Conservation (phyloP, 148 eudicot genomes). For the Chenopodium quinoa region DNA sequence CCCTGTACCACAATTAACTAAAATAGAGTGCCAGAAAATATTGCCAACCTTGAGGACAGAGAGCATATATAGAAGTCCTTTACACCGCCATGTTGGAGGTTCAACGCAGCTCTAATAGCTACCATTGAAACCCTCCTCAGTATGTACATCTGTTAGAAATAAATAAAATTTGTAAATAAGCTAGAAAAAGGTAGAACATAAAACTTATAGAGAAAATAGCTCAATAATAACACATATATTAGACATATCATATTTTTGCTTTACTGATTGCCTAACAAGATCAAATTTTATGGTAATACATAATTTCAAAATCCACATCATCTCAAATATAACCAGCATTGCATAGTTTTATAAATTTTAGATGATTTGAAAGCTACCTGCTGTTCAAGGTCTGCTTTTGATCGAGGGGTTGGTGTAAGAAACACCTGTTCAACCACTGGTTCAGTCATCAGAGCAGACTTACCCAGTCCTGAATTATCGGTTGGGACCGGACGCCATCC, state of each 20-base stretch:
- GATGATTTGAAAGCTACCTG: slow-evolving; percentile 45
- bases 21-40: not conserved
- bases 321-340: not conserved
- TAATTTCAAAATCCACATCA: not conserved
- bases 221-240: not conserved
- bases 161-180: not conserved
- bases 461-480: slow-evolving; percentile 88
- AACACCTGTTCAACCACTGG: slow-evolving; percentile 97
- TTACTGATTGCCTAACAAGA: not conserved
- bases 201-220: not conserved
- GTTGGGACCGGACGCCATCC: slow-evolving; percentile 98
- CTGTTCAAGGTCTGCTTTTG: slow-evolving; percentile 85
- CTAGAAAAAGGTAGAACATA: not conserved
- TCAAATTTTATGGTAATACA: not conserved
- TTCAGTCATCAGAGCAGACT: slow-evolving; percentile 90
- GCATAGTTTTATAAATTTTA: not conserved
- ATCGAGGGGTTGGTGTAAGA: slow-evolving; percentile 72
- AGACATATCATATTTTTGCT: not conserved
- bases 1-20: too few species aligned
- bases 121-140: slow-evolving; percentile 96
- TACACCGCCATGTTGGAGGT: slow-evolving; percentile 86
- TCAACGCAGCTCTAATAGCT: slow-evolving; percentile 94
- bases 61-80: slow-evolving; percentile 98
- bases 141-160: slow-evolving; percentile 71
- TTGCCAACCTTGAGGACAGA: slow-evolving; percentile 79